Evolutionary conservation across 225 moss, liverwort and hornwort species (phyloP).

Genomic region (Bryoerythrophyllum caledonicum): DNA sequence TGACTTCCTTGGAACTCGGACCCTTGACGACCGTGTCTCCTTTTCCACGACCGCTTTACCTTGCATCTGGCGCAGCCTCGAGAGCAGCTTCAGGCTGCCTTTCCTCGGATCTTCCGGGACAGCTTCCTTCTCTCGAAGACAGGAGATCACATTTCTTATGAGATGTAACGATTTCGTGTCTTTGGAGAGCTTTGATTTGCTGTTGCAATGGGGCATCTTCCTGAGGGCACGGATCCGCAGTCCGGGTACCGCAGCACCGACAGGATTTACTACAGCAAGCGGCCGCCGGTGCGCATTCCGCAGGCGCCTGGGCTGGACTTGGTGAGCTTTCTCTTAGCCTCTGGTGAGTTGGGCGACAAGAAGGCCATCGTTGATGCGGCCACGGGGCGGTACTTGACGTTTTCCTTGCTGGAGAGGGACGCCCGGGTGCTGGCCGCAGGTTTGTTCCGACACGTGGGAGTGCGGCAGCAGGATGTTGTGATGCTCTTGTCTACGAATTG

Average conservation of each 20-base stretch:
- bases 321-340: conserved; percentile 22
- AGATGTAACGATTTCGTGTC: neutral
- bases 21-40: no score
- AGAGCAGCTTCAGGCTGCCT: neutral
- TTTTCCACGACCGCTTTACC: no score
- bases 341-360: conserved; percentile 19
- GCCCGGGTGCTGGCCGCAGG: conserved; percentile 22
- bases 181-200: neutral
- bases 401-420: conserved; percentile 18
- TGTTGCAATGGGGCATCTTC: conserved; percentile 22
- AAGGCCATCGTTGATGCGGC: conserved; percentile 26
- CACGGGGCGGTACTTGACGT: conserved; percentile 22
- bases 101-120: neutral
- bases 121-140: neutral
- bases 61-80: no score
- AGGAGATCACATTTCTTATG: neutral
- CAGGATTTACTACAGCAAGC: conserved; percentile 33
- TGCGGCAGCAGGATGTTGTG: conserved; percentile 32
- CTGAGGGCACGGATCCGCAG: conserved; percentile 22
- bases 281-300: conserved; percentile 29
- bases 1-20: neutral
- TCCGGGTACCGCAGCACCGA: conserved; percentile 34
- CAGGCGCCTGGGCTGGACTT: conserved; percentile 19
- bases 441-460: conserved; percentile 28
- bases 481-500: conserved; percentile 34